These are phyloP conservation scores for Termitomyces sp. DNA, from an alignment of 768 basidiomycete species.

Conservation along the genomic window DNA sequence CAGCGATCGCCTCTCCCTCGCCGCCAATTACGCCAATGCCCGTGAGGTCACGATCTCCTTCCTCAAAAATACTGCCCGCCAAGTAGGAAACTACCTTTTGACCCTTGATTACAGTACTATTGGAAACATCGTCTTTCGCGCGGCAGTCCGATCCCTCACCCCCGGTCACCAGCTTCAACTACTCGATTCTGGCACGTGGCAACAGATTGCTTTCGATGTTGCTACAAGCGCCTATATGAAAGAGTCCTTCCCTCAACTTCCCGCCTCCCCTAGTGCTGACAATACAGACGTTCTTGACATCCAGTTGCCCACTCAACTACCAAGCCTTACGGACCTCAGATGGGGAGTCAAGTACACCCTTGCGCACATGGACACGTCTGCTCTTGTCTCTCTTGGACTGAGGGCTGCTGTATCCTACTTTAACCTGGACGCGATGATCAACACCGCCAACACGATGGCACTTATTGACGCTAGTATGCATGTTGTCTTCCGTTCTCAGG, in stretches of 20 bases:
- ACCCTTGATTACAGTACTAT: conserved; percentile 2
- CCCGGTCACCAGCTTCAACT: not conserved
- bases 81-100: not conserved
- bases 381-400: conserved; percentile 2
- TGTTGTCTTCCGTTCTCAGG: not conserved
- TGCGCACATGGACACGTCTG: conserved; percentile 2
- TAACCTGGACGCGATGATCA: not conserved
- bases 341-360: conserved; percentile 1
- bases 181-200: not conserved
- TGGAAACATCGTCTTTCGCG: conserved; percentile 5
- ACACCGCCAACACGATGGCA: not conserved
- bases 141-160: conserved; percentile 7
- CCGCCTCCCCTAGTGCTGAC: not conserved
- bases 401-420: not conserved
- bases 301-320: not conserved
- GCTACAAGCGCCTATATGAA: not conserved
- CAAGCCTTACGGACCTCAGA: not conserved
- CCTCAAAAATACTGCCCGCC: not conserved
- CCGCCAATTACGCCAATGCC: not conserved
- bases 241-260: not conserved
- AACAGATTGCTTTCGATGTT: not conserved
- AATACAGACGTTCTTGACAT: not conserved
- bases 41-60: not conserved
- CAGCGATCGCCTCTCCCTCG: not conserved
- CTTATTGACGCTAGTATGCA: not conserved